Conservation (phyloP, 1,139 yeast species). For the Scheffersomyces insectosa region DNA sequence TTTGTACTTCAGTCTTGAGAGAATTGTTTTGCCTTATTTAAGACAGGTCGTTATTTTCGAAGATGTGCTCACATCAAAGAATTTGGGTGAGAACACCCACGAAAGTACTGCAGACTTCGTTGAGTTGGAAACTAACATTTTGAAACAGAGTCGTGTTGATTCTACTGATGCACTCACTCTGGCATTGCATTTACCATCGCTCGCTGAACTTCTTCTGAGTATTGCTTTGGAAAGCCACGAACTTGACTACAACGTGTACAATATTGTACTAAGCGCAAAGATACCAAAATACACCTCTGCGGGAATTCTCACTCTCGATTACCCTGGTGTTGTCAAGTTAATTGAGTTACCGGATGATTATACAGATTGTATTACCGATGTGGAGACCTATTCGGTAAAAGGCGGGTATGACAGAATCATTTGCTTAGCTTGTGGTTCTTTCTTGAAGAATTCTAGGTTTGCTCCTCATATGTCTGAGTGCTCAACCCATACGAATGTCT, state of each 20-base stretch:
- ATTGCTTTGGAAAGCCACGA: conserved; percentile 7
- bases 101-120: conserved; percentile 18
- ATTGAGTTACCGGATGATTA: conserved; percentile 39
- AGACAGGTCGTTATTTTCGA: conserved; percentile 38
- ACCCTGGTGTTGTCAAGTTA: conserved; percentile 43
- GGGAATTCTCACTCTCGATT: conserved; percentile 33
- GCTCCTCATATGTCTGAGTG: conserved; percentile 29
- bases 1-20: conserved; percentile 31
- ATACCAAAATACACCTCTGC: conserved; percentile 23
- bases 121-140: conserved; percentile 17
- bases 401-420: conserved; percentile 26
- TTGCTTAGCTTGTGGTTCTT: conserved; percentile 36
- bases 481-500: conserved; percentile 34
- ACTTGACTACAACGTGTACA: conserved; percentile 29
- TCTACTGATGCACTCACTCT: conserved; percentile 22
- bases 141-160: conserved; percentile 18
- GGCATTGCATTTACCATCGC: conserved; percentile 22
- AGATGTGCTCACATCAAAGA: conserved; percentile 31
- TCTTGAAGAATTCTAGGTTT: conserved; percentile 16
- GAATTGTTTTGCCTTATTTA: conserved; percentile 33
- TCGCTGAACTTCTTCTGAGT: conserved; percentile 16
- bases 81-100: conserved; percentile 26
- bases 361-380: conserved; percentile 29
- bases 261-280: conserved; percentile 26
- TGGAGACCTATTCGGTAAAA: conserved; percentile 14